Evolutionary conservation across 2,329 filamentous ascomycete species (phyloP), one percentile per base, ranked within the genome.

Genomic region (Aspergillus vadensis): DNA sequence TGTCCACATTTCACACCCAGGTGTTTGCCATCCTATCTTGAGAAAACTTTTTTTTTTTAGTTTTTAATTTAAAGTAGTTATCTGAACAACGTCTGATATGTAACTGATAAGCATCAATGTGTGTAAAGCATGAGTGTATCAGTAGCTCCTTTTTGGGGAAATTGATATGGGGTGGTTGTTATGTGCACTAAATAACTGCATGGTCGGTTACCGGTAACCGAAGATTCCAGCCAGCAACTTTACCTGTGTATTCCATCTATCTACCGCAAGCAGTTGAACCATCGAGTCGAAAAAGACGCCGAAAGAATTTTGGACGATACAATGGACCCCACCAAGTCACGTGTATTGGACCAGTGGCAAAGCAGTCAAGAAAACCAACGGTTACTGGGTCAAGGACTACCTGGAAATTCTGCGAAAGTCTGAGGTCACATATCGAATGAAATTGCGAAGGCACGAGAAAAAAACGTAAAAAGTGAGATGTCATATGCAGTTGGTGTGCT

Each of bases 281-380:
- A 19, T n/a, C 21, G 21, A 17, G 23, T 44, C 25, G 38, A 54
- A 54, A 39, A 39, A 41, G 23, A 57, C 12, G 19, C 23, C 55
- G 19, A 51, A 44, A 7, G 56, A 19, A 44, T 32, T 52, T 10
- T 58, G 25, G 21, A 38, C 55, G 10, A 50, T 50, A 50, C 47
- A 9, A 32, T n/a, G 47, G 27, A 50, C 53, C 25, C 39, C 53
- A 55, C 39, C 53, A 55, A 39, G 30, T 36, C 53, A 38, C 53
- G 41, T 47, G 39, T 10, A 15, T 5, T 47, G 15, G 38, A 10
- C 19, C 19, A 38, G 41, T 41, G 52, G 41, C 39, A 32, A 27
- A 55, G 15, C 17, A 43, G 52, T 9, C 17, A 43, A 1, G 25
- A 30, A 27, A 32, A 2, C 21, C 36, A 41, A 27, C 15, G 14